phyloP scores from a whole-genome alignment of 352 stramenopile species.

The Globisporangium uncinulatum region DNA sequence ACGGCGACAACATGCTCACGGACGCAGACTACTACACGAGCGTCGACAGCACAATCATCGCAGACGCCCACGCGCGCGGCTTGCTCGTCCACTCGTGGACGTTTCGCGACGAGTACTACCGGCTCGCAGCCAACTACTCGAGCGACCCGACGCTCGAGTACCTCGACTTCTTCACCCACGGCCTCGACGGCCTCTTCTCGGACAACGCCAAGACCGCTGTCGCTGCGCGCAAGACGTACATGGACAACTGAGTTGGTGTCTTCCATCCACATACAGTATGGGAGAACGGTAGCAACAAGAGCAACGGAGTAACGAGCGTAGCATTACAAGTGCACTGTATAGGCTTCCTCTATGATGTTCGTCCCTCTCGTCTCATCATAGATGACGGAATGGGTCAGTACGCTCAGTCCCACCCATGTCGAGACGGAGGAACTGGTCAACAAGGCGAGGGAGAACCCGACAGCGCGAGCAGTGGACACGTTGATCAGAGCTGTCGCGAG shows the following conservation, averaged over 20 bases:
- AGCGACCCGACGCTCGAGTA: constrained; percentile 57
- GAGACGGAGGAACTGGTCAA: constrained; percentile 24
- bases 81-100: constrained; percentile 60
- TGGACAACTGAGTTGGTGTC: constrained; percentile 12
- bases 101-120: constrained; percentile 65
- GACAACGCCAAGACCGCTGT: constrained; percentile 55
- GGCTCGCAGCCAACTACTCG: constrained; percentile 57
- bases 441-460: constrained; percentile 20
- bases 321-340: too few relatives aligned
- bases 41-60: constrained; percentile 33
- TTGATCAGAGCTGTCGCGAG: constrained; percentile 7
- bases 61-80: constrained; percentile 43
- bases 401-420: constrained; percentile 10
- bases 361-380: too few relatives aligned
- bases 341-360: too few relatives aligned
- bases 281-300: too few relatives aligned
- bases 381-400: not conserved
- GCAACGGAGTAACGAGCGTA: too few relatives aligned
- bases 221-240: constrained; percentile 31
- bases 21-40: constrained; percentile 60
- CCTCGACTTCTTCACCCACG: constrained; percentile 54
- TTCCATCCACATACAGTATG: too few relatives aligned
- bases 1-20: constrained; percentile 51
- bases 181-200: constrained; percentile 58
- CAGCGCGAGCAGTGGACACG: constrained; percentile 19